A percentile compares a stretch with the other conserved stretches of the same genome.
Conservation (phyloP, 164 flowering plant genomes). For the Tinospora cordifolia region DNA sequence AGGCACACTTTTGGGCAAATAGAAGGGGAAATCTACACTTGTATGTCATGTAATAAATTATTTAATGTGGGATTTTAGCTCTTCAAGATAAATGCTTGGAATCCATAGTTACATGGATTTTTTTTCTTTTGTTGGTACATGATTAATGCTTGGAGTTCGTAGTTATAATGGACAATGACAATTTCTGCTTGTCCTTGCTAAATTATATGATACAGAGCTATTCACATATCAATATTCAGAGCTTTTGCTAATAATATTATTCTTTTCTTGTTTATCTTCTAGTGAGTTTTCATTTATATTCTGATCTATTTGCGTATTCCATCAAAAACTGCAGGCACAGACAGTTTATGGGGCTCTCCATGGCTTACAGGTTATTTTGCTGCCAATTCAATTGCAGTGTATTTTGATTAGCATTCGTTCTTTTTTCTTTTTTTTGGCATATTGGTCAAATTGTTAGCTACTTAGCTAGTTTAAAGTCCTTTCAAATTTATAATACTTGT, state of each 20-base stretch:
- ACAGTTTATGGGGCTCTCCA: conserved; percentile 90
- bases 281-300: too few relatives aligned
- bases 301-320: conserved; percentile 3
- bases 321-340: conserved; percentile 50
- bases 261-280: too few relatives aligned
- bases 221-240: not conserved
- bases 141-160: too few relatives aligned
- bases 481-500: not conserved
- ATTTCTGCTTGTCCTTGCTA: not conserved
- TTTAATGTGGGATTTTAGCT: too few relatives aligned
- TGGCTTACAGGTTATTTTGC: conserved; percentile 61
- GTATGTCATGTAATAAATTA: too few relatives aligned
- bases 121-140: not conserved
- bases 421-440: not conserved
- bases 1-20: too few relatives aligned
- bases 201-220: not conserved
- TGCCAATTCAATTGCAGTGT: not conserved
- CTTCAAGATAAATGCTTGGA: too few relatives aligned
- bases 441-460: not conserved
- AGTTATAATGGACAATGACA: too few relatives aligned
- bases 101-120: too few relatives aligned
- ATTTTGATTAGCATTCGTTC: not conserved
- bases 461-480: not conserved
- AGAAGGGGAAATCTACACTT: too few relatives aligned
- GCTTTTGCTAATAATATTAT: too few relatives aligned